Conservation (phyloP, 345 rosid species). For the Durio zibethinus region DNA sequence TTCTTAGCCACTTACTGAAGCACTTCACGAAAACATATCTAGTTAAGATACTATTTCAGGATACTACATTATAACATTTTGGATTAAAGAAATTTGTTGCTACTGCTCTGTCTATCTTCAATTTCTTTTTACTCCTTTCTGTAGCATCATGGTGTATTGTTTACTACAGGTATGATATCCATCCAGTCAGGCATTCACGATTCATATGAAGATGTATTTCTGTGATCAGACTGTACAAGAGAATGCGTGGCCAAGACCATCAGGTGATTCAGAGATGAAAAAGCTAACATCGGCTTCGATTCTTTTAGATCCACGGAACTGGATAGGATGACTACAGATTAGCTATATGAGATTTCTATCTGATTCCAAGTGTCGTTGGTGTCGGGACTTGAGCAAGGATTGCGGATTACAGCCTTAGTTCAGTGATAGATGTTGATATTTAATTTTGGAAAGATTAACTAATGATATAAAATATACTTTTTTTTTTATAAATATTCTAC, state of each 20-base stretch:
- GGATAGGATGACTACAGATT: conserved; percentile 55
- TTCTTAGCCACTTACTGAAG: conserved; percentile 73
- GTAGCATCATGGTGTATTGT: not conserved
- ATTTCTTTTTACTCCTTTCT: not conserved
- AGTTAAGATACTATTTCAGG: conserved; percentile 37
- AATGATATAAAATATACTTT: too few relatives aligned
- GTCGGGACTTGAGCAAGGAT: conserved; percentile 38
- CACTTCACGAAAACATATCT: conserved; percentile 60
- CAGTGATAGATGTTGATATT: too few relatives aligned
- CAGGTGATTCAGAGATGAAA: conserved; percentile 15
- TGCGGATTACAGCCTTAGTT: too few relatives aligned
- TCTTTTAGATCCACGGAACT: conserved; percentile 46
- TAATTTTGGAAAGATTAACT: too few relatives aligned
- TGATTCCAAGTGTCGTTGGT: conserved; percentile 71
- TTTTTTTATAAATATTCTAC: too few relatives aligned
- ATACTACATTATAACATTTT: not conserved
- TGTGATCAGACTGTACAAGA: conserved; percentile 70
- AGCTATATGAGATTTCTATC: conserved; percentile 53
- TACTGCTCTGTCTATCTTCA: not conserved
- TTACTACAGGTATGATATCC: conserved; percentile 57
- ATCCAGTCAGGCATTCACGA: conserved; percentile 57
- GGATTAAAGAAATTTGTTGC: not conserved
- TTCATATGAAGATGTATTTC: conserved; percentile 69
- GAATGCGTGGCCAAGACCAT: conserved; percentile 56
- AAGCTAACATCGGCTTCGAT: conserved; percentile 25